Evolutionary conservation across 805 yeast genomes (phyloP).

Genomic region (Yarrowia osloensis): DNA sequence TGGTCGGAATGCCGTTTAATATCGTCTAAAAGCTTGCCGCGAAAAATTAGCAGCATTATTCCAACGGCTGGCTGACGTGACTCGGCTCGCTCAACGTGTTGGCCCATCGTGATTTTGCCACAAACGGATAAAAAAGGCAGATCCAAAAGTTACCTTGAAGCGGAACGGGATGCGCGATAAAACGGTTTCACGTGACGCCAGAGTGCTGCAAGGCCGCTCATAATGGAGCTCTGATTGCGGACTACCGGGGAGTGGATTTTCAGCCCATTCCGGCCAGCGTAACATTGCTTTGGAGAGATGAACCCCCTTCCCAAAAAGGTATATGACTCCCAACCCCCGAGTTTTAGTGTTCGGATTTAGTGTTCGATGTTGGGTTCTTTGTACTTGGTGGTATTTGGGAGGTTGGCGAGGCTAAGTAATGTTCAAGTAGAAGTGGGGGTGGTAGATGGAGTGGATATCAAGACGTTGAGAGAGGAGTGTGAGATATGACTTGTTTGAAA

Average conservation of each 20-base stretch:
- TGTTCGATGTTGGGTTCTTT: neutral
- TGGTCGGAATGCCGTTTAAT: too few species aligned
- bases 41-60: too few species aligned
- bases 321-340: slow-evolving; percentile 15
- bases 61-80: neutral
- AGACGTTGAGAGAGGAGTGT: too few species aligned
- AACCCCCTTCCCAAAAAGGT: neutral
- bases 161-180: neutral
- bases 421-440: too few species aligned
- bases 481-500: too few species aligned
- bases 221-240: too few species aligned
- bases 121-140: neutral
- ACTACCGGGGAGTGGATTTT: neutral
- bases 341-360: neutral
- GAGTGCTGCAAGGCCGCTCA: too few species aligned
- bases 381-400: neutral
- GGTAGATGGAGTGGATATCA: too few species aligned
- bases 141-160: neutral
- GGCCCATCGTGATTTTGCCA: neutral
- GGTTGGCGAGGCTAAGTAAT: neutral
- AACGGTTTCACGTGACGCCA: too few species aligned
- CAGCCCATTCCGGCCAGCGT: neutral
- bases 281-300: neutral
- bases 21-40: too few species aligned
- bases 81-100: neutral